Evolutionary conservation across 1,139 yeast genomes (phyloP).

Genomic region (Candida albicans): DNA sequence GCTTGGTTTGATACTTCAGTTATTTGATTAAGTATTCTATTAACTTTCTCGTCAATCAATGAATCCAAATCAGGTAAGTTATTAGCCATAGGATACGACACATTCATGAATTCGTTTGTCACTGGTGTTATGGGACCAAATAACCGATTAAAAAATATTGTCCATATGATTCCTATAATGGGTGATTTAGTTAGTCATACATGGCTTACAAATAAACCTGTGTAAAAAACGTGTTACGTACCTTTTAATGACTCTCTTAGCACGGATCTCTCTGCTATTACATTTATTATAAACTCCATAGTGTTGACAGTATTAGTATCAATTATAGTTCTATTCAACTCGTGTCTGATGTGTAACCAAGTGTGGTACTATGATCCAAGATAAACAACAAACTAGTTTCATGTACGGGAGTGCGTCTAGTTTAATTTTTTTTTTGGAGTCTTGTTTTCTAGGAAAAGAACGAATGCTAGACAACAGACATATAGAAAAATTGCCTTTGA

Average conservation of each 20-base stretch:
- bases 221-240: conserved; percentile 22
- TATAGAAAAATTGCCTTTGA: no score
- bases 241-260: conserved; percentile 47
- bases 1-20: conserved; percentile 2
- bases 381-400: no score
- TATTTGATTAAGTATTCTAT: conserved; percentile 26
- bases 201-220: background rate
- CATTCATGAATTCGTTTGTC: conserved; percentile 43
- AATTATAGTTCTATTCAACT: no score
- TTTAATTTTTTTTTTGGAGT: no score
- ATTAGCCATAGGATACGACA: conserved; percentile 47
- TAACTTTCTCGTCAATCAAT: conserved; percentile 43
- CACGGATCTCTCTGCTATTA: conserved; percentile 45
- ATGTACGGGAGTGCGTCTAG: no score
- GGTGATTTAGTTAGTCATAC: conserved; percentile 19
- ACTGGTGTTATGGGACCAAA: conserved; percentile 67
- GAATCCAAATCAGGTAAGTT: conserved; percentile 46
- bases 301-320: background rate
- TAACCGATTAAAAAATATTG: conserved; percentile 68
- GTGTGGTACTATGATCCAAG: no score
- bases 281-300: conserved; percentile 41
- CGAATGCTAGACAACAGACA: no score
- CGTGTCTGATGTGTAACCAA: no score
- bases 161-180: conserved; percentile 55
- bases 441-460: no score